phyloP scores from a whole-genome alignment of 306 rosid genomes.

The Purshia tridentata region DNA sequence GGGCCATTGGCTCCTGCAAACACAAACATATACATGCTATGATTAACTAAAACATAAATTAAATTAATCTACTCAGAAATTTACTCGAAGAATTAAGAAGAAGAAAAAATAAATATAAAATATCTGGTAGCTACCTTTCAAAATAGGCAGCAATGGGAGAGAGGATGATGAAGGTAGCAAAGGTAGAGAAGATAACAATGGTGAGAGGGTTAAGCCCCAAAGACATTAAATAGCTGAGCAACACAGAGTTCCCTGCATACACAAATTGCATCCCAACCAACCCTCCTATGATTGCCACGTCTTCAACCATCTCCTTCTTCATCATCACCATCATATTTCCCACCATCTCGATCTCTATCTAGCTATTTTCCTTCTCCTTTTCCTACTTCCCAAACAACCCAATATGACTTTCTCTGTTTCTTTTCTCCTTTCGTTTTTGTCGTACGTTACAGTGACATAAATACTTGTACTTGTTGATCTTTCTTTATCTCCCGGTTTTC shows the following conservation, averaged over 20 bases:
- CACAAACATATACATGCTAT: not conserved
- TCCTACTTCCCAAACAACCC: not conserved
- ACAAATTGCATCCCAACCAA: constrained; percentile 59
- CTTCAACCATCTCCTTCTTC: constrained; percentile 39
- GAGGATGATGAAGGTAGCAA: constrained; percentile 63
- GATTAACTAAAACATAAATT: not conserved
- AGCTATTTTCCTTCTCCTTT: not conserved
- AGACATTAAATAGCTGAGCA: constrained; percentile 63
- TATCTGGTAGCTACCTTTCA: constrained; percentile 59
- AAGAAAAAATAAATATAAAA: not conserved
- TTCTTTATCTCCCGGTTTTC: not conserved
- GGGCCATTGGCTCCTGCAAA: constrained; percentile 73
- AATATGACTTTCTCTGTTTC: not conserved
- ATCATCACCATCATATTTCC: constrained; percentile 10
- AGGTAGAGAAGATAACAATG: constrained; percentile 56
- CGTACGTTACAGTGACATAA: too few species aligned
- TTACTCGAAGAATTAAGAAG: not conserved
- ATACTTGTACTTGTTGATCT: too few species aligned
- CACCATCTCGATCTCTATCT: not conserved
- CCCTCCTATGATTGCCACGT: constrained; percentile 50
- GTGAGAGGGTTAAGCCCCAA: constrained; percentile 57
- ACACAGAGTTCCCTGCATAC: constrained; percentile 63
- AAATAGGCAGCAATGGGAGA: constrained; percentile 62
- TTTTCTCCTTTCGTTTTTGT: too few species aligned
- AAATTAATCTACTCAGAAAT: not conserved